phyloP scores from a whole-genome alignment of 192 early-diverging fungal genomes.

The Mortierella alpina region DNA sequence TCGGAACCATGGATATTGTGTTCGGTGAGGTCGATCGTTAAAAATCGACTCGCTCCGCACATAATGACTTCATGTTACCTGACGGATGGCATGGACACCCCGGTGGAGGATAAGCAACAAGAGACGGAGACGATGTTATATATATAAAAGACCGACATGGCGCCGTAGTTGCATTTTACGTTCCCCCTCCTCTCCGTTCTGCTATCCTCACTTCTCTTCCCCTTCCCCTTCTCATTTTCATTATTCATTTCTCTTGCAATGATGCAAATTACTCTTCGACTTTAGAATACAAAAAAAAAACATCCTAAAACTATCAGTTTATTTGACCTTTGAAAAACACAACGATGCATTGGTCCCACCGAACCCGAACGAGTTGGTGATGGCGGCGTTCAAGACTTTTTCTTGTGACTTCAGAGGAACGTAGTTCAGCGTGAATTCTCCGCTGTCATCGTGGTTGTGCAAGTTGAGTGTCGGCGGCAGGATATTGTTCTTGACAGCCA shows the following conservation, averaged over 20 bases:
- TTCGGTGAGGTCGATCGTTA: constrained; percentile 94
- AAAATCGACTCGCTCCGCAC: constrained; percentile 1
- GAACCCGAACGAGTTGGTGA: constrained; percentile 95
- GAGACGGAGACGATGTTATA: too few relatives aligned
- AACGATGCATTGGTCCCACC: constrained; percentile 84
- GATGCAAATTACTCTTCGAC: background rate
- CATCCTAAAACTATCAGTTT: constrained; percentile 2
- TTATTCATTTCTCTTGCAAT: too few relatives aligned
- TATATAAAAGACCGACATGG: too few relatives aligned
- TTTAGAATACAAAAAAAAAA: constrained; percentile 37
- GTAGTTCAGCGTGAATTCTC: constrained; percentile 87
- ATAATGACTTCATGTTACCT: background rate
- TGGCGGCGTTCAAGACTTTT: constrained; percentile 67
- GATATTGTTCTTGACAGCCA: constrained; percentile 79
- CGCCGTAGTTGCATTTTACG: background rate
- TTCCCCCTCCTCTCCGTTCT: background rate
- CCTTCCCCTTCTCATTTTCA: background rate
- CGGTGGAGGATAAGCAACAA: background rate
- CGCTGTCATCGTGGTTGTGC: constrained; percentile 62
- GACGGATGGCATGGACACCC: background rate
- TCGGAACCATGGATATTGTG: constrained; percentile 99
- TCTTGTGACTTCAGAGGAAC: constrained; percentile 78
- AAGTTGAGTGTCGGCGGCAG: constrained; percentile 91
- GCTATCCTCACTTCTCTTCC: background rate
- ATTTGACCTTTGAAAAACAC: constrained; percentile 67